phyloP scores from a whole-genome alignment of 495 filamentous ascomycete genomes.

The Hamigera avellanea region DNA sequence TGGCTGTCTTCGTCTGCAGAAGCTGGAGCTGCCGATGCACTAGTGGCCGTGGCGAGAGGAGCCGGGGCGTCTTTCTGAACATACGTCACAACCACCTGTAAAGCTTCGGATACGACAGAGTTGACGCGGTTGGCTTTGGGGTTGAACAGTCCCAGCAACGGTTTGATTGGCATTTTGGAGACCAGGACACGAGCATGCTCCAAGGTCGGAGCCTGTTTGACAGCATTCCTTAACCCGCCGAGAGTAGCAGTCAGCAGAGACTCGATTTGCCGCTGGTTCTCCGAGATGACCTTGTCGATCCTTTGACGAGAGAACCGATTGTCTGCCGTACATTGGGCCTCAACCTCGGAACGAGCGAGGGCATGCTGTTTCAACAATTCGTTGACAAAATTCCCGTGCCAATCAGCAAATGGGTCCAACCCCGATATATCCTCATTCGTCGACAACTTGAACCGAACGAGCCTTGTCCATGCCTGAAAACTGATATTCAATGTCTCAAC shows the following conservation, averaged over 20 bases:
- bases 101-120: slow-evolving; percentile 21
- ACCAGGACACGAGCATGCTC: slow-evolving; percentile 25
- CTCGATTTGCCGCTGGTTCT: slow-evolving; percentile 54
- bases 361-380: slow-evolving; percentile 48
- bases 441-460: slow-evolving; percentile 64
- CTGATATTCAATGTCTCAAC: slow-evolving; percentile 77
- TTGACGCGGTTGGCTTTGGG: slow-evolving; percentile 23
- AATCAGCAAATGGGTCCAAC: slow-evolving; percentile 51
- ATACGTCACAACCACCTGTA: slow-evolving; percentile 27
- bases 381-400: slow-evolving; percentile 50
- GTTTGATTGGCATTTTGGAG: slow-evolving; percentile 22
- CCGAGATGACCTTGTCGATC: slow-evolving; percentile 42
- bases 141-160: slow-evolving; percentile 28
- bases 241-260: slow-evolving; percentile 43
- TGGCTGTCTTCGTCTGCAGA: slow-evolving; percentile 53
- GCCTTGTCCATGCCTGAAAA: slow-evolving; percentile 66
- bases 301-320: slow-evolving; percentile 33
- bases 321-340: slow-evolving; percentile 37
- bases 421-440: slow-evolving; percentile 37
- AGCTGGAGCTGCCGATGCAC: slow-evolving; percentile 4
- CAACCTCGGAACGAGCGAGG: slow-evolving; percentile 48
- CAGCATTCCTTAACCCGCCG: slow-evolving; percentile 34
- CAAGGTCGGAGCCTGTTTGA: slow-evolving; percentile 26
- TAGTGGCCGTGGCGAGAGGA: slow-evolving; percentile 1
- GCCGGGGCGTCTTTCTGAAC: slow-evolving; percentile 19